Evolutionary conservation across 2,329 filamentous ascomycete species (phyloP).

Genomic region (Fusarium oligoseptatum): DNA sequence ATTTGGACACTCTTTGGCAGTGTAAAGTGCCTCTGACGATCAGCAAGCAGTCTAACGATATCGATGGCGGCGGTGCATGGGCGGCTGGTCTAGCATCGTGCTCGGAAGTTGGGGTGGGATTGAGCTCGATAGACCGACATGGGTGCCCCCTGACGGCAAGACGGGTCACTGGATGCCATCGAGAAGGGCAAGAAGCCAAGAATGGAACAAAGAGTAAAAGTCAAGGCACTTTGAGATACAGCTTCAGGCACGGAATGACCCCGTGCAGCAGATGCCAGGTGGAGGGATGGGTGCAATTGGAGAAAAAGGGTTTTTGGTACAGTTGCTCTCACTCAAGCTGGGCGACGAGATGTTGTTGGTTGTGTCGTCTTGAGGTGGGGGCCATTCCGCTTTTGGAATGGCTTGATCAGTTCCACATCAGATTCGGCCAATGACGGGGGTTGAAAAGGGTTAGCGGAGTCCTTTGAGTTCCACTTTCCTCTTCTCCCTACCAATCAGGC

Average conservation of each 20-base stretch:
- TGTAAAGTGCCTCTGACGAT: neutral
- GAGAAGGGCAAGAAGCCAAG: neutral
- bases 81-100: neutral
- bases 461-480: neutral
- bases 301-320: neutral
- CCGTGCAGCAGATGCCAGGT: neutral
- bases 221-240: neutral
- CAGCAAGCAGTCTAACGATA: neutral
- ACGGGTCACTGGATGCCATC: neutral
- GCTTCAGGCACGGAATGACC: neutral
- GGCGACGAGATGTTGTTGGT: constrained; percentile 7
- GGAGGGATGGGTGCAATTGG: neutral
- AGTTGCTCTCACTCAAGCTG: constrained; percentile 3
- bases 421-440: neutral
- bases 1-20: neutral
- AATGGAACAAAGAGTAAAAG: neutral
- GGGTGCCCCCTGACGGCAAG: constrained; percentile 6
- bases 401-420: neutral
- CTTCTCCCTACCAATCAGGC: neutral
- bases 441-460: neutral
- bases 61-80: neutral
- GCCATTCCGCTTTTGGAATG: neutral
- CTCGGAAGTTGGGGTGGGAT: constrained; percentile 5
- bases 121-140: neutral
- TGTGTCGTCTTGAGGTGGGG: neutral